Percentiles rank a stretch among this genome's conserved stretches.
These are phyloP conservation scores for Colletotrichum karsti DNA, from an alignment of 2,329 filamentous ascomycete genomes.

Conservation along the genomic window DNA sequence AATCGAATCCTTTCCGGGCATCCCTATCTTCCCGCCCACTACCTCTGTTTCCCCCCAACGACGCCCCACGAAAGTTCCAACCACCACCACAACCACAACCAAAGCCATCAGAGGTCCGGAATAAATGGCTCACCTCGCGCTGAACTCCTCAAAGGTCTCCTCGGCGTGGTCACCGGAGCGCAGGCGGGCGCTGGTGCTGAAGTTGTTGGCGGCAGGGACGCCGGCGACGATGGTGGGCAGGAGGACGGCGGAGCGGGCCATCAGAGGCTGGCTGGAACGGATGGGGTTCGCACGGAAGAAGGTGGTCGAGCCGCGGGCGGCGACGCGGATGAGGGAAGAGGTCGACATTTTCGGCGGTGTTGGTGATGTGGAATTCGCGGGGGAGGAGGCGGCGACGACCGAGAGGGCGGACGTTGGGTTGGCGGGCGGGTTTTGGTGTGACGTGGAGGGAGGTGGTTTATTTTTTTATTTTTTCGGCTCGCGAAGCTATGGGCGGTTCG, in stretches of 20 bases:
- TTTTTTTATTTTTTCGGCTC: constrained; percentile 22
- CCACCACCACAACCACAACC: background rate
- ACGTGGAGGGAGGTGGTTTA: constrained; percentile 16
- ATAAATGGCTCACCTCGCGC: constrained; percentile 78
- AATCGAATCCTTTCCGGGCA: background rate
- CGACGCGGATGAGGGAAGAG: constrained; percentile 74
- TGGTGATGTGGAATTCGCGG: constrained; percentile 12
- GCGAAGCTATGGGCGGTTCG: constrained; percentile 28
- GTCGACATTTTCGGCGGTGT: constrained; percentile 64
- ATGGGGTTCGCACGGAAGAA: constrained; percentile 71
- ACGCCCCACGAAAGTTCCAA: background rate
- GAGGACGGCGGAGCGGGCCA: constrained; percentile 61
- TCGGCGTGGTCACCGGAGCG: constrained; percentile 76
- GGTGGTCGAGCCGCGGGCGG: constrained; percentile 71
- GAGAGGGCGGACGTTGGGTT: constrained; percentile 19
- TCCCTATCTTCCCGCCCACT: constrained; percentile 19
- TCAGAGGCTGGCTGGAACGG: constrained; percentile 62
- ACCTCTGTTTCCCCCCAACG: background rate
- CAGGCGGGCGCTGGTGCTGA: constrained; percentile 70
- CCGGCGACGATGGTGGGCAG: constrained; percentile 53
- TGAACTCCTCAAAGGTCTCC: constrained; percentile 99
- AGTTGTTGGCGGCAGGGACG: constrained; percentile 61
- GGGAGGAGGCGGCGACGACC: constrained; percentile 8
- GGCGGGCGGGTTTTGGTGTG: constrained; percentile 18
- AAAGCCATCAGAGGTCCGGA: background rate